phyloP scores from a whole-genome alignment of 176 grass and related monocot species.

The Luzula sylvatica region DNA sequence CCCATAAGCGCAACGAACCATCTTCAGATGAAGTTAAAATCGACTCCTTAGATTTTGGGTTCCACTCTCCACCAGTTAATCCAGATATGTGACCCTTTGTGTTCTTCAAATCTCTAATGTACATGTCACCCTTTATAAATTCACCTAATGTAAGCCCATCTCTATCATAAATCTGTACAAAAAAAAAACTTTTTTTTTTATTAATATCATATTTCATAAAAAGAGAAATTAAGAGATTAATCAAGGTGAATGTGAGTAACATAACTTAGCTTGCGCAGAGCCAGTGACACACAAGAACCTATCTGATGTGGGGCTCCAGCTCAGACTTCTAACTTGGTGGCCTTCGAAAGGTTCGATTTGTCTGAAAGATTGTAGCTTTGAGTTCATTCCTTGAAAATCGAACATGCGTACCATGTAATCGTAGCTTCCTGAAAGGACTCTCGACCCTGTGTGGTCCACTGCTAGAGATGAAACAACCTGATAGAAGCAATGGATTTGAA shows the following conservation, averaged over 20 bases:
- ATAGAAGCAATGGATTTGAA: conserved; percentile 18
- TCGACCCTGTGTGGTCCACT: conserved; percentile 91
- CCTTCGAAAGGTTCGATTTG: conserved; percentile 92
- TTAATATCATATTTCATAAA: neutral
- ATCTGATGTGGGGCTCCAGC: conserved; percentile 95
- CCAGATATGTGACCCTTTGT: conserved; percentile 97
- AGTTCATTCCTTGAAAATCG: conserved; percentile 98
- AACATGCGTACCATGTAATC: conserved; percentile 97
- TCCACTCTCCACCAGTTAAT: conserved; percentile 91
- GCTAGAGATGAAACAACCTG: conserved; percentile 93
- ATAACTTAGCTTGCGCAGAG: conserved; percentile 96
- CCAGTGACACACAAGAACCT: conserved; percentile 86
- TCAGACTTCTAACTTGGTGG: conserved; percentile 94
- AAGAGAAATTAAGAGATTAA: conserved; percentile 9
- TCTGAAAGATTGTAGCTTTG: conserved; percentile 90
- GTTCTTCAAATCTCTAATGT: conserved; percentile 97
- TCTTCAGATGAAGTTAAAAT: conserved; percentile 97
- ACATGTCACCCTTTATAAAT: conserved; percentile 97
- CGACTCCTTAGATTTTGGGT: conserved; percentile 93
- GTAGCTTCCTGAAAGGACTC: conserved; percentile 89
- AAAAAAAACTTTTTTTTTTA: conserved; percentile 17
- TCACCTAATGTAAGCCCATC: conserved; percentile 89
- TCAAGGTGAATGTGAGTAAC: conserved; percentile 13
- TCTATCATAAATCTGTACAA: conserved; percentile 78
- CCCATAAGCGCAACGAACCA: conserved; percentile 91